Conservation (phyloP, 495 filamentous ascomycete genomes). For the Pseudoneurospora amorphoporcata region DNA sequence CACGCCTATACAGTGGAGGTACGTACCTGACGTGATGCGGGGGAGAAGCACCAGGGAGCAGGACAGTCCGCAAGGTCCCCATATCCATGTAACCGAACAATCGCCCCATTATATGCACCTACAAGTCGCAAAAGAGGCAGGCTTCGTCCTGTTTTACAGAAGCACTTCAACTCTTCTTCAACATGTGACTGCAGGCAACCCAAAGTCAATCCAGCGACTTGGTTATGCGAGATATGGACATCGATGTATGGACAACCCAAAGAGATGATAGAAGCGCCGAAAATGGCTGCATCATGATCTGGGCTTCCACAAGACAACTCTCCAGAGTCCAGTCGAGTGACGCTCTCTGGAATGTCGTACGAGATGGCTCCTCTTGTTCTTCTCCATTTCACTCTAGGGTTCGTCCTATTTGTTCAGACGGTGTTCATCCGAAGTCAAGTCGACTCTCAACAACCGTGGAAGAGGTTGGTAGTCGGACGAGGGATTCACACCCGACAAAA, state of each 20-base stretch:
- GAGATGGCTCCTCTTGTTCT: neutral
- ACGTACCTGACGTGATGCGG: neutral
- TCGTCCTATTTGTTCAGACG: neutral
- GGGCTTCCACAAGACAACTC: neutral
- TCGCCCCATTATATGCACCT: neutral
- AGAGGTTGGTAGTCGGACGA: neutral
- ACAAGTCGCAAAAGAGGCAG: neutral
- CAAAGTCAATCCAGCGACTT: neutral
- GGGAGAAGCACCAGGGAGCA: neutral
- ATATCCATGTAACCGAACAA: neutral
- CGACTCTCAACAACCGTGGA: neutral
- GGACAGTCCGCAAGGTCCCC: neutral
- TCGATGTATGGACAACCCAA: neutral
- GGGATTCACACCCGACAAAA: neutral
- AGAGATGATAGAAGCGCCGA: neutral
- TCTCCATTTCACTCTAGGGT: neutral
- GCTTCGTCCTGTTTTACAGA: neutral
- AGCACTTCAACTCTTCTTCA: neutral
- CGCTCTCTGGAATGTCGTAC: neutral
- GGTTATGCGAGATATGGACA: neutral
- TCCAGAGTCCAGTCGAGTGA: neutral
- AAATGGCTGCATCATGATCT: neutral
- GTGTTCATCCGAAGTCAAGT: neutral
- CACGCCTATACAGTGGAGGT: neutral
- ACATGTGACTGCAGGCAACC: neutral